phyloP scores from a whole-genome alignment of 2,329 filamentous ascomycete genomes.

The Lasiodiplodia gonubiensis region DNA sequence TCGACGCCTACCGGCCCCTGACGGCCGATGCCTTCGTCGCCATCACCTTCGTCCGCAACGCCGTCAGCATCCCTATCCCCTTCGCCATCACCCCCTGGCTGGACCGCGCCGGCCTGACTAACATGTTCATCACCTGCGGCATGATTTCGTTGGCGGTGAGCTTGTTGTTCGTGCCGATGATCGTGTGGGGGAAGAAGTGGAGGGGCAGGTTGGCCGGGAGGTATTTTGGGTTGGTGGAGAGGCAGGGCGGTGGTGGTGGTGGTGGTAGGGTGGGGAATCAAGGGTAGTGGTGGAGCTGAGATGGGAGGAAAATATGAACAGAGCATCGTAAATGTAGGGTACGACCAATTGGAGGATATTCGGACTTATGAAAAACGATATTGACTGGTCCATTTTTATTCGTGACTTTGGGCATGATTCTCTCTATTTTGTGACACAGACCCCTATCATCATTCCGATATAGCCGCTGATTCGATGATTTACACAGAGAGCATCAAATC shows the following conservation, averaged over 20 bases:
- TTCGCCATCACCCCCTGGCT: slow-evolving; percentile 55
- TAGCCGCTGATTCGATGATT: too few relatives aligned
- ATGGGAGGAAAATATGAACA: not conserved
- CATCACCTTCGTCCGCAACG: slow-evolving; percentile 54
- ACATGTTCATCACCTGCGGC: slow-evolving; percentile 46
- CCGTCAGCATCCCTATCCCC: slow-evolving; percentile 52
- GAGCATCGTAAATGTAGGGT: not conserved
- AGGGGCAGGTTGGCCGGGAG: not conserved
- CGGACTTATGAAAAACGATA: too few relatives aligned
- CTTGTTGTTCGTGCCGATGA: not conserved
- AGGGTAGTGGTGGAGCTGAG: not conserved
- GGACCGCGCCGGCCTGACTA: slow-evolving; percentile 45
- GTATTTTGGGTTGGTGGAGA: not conserved
- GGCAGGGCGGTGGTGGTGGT: not conserved
- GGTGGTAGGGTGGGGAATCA: not conserved
- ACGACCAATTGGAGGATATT: too few relatives aligned
- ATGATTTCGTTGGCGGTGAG: not conserved
- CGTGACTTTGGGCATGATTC: too few relatives aligned
- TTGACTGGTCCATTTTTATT: too few relatives aligned
- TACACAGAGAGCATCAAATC: too few relatives aligned
- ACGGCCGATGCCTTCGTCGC: slow-evolving; percentile 55
- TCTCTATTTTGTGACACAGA: too few relatives aligned
- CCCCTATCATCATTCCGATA: too few relatives aligned
- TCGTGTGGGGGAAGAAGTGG: not conserved
- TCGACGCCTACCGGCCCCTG: slow-evolving; percentile 51